Conservation (phyloP, 1,139 yeast species). For the Protomyces pachydermus region DNA sequence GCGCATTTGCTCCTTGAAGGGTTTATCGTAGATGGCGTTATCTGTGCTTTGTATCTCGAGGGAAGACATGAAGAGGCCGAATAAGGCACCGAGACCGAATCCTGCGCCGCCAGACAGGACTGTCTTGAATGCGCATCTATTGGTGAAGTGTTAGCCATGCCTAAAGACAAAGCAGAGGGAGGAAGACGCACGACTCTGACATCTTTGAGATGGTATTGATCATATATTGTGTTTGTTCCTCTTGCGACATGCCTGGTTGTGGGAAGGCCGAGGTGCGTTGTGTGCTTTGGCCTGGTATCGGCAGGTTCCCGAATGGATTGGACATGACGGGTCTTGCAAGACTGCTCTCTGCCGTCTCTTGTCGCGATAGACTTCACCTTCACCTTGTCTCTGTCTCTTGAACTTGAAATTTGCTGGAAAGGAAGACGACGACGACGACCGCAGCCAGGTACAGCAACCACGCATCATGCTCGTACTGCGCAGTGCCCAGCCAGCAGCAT, state of each 20-base stretch:
- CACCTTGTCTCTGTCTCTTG: not conserved
- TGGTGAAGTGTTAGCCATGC: not conserved
- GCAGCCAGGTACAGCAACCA: not conserved
- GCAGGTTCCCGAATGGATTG: slow-evolving; percentile 20
- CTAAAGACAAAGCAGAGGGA: not conserved
- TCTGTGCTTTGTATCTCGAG: slow-evolving; percentile 49
- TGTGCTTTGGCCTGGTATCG: slow-evolving; percentile 11
- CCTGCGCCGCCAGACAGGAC: slow-evolving; percentile 91
- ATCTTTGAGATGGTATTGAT: slow-evolving; percentile 14
- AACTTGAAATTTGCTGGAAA: not conserved
- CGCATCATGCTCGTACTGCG: not conserved
- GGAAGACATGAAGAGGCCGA: slow-evolving; percentile 95
- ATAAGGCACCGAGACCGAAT: slow-evolving; percentile 90
- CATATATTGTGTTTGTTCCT: slow-evolving; percentile 23
- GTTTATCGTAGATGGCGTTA: slow-evolving; percentile 62
- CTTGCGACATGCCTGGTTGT: slow-evolving; percentile 24
- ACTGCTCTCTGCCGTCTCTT: not conserved
- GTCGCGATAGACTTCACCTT: not conserved
- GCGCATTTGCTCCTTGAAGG: slow-evolving; percentile 89
- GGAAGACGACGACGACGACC: not conserved
- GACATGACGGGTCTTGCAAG: not conserved
- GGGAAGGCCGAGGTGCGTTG: not conserved
- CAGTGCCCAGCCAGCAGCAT: not conserved
- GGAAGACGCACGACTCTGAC: slow-evolving; percentile 5
- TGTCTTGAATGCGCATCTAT: slow-evolving; percentile 81